A percentile compares a stretch with the other conserved stretches of the same genome.
Evolutionary conservation across 2,329 filamentous ascomycete species (phyloP).

Genomic region (Beauveria sp.): DNA sequence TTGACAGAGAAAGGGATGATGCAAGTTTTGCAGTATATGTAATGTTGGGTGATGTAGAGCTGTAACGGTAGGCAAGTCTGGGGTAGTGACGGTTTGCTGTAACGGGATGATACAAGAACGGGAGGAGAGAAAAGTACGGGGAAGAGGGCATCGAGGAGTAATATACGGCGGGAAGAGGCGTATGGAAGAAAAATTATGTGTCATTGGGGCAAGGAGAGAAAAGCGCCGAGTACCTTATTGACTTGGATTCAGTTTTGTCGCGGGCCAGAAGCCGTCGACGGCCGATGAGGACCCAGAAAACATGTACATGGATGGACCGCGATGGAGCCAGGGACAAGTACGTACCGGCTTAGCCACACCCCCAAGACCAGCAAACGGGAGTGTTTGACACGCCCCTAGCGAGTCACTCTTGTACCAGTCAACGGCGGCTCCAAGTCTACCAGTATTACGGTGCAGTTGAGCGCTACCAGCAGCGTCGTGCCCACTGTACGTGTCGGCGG

Average conservation of each 20-base stretch:
- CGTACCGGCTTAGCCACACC: background rate
- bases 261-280: conserved; percentile 8
- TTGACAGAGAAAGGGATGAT: background rate
- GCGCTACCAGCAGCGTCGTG: background rate
- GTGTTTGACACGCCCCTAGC: background rate
- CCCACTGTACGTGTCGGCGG: conserved; percentile 5
- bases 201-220: background rate
- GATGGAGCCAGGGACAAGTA: background rate
- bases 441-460: no score
- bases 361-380: background rate
- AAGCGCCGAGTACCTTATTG: background rate
- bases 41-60: background rate
- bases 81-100: background rate
- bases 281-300: conserved; percentile 7
- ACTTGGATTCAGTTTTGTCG: conserved; percentile 1
- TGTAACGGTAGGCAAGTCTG: background rate
- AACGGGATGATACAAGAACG: background rate
- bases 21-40: background rate
- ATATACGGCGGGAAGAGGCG: background rate
- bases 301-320: conserved; percentile 2
- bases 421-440: background rate
- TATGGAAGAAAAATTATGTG: background rate
- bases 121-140: background rate
- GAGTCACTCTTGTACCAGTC: background rate
- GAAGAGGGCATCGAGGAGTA: conserved; percentile 8